Conservation (phyloP, 768 basidiomycete species). For the Cyathus striatus region DNA sequence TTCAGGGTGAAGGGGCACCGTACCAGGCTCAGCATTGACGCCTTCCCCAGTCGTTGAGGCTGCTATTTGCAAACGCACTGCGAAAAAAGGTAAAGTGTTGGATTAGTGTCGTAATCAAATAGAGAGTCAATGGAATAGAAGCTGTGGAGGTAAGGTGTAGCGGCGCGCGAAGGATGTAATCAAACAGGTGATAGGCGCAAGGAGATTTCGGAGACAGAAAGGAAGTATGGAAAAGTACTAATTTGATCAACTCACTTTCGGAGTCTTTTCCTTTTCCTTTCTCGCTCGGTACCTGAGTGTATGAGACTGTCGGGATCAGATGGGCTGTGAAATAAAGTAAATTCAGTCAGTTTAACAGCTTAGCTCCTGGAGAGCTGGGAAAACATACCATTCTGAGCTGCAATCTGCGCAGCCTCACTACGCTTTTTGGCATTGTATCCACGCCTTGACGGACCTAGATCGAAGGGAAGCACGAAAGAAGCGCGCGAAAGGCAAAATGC, state of each 20-base stretch:
- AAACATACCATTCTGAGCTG: conserved; percentile 56
- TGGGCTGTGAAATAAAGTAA: conserved; percentile 26
- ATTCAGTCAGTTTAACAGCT: conserved; percentile 1
- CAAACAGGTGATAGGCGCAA: too few species aligned
- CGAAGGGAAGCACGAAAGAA: conserved; percentile 1
- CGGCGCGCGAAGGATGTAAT: too few species aligned
- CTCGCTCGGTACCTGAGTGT: conserved; percentile 26
- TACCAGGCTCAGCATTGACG: conserved; percentile 11
- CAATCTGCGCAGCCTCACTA: conserved; percentile 61
- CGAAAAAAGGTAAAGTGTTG: too few species aligned
- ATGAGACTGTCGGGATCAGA: conserved; percentile 40
- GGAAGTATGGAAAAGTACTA: not conserved
- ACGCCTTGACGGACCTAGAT: conserved; percentile 47
- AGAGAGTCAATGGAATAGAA: too few species aligned
- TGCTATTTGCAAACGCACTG: conserved; percentile 22
- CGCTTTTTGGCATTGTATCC: conserved; percentile 73
- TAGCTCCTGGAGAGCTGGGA: conserved; percentile 5
- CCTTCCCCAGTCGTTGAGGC: conserved; percentile 21
- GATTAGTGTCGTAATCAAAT: too few species aligned
- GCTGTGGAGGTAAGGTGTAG: too few species aligned
- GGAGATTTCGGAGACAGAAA: conserved; percentile 2
- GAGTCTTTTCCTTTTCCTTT: conserved; percentile 42
- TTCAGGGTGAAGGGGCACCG: conserved; percentile 49
- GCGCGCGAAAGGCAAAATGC: not conserved
- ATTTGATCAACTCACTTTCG: conserved; percentile 24